Percentiles rank a stretch among this genome's conserved stretches.
Conservation (phyloP, 352 stramenopile genomes). For the Phytophthora fragariae region DNA sequence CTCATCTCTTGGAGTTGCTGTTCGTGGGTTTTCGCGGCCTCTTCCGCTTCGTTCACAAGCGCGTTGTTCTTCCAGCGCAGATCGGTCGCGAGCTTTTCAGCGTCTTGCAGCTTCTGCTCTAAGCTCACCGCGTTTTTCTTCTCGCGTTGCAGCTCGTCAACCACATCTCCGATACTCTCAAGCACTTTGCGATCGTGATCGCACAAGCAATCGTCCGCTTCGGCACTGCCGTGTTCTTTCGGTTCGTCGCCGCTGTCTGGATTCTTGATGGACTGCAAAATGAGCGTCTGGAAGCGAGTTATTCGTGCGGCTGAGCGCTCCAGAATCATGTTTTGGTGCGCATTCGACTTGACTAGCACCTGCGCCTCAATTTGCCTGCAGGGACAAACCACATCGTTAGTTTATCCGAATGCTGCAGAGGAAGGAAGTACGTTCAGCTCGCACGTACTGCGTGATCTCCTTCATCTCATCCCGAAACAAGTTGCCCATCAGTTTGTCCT, state of each 20-base stretch:
- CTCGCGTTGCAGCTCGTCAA: slow-evolving; percentile 57
- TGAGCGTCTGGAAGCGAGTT: slow-evolving; percentile 65
- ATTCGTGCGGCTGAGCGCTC: slow-evolving; percentile 63
- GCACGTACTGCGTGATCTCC: slow-evolving; percentile 59
- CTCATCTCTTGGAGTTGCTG: slow-evolving; percentile 49
- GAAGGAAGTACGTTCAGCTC: not conserved
- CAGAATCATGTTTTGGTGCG: slow-evolving; percentile 70
- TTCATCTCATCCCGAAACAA: slow-evolving; percentile 65
- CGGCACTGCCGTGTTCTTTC: not conserved
- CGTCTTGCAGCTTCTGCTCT: slow-evolving; percentile 50
- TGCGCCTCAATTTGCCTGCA: slow-evolving; percentile 62
- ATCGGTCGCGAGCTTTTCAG: slow-evolving; percentile 52
- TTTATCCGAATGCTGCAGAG: not conserved
- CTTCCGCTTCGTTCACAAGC: slow-evolving; percentile 53
- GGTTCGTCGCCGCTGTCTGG: slow-evolving; percentile 15
- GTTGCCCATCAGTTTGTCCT: slow-evolving; percentile 61
- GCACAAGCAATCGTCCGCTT: slow-evolving; percentile 57
- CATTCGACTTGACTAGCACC: slow-evolving; percentile 55
- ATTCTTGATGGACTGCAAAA: slow-evolving; percentile 36
- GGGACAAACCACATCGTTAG: slow-evolving; percentile 5
- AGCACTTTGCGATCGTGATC: slow-evolving; percentile 75
- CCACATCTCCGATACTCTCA: slow-evolving; percentile 54
- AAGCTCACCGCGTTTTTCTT: slow-evolving; percentile 46
- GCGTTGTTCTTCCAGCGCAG: slow-evolving; percentile 68
- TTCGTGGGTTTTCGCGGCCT: slow-evolving; percentile 37